A percentile compares a stretch with the other conserved stretches of the same genome.
phyloP scores from a whole-genome alignment of 192 early-diverging fungal species.

The Backusella parvicylindrica region DNA sequence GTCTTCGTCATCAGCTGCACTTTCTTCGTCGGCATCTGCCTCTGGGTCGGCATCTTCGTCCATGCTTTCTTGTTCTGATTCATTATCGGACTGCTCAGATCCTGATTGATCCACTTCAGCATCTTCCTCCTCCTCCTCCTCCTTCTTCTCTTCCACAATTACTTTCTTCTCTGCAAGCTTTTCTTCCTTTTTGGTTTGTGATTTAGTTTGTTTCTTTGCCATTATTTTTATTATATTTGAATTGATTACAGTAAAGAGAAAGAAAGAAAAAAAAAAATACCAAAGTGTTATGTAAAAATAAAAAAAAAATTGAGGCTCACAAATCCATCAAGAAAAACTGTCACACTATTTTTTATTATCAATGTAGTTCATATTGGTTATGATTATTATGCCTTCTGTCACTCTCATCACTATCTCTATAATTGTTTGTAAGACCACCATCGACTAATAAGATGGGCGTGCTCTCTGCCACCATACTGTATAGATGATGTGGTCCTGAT shows the following conservation, averaged over 20 bases:
- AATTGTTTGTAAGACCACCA: conserved; percentile 12
- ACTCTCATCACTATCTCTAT: conserved; percentile 18
- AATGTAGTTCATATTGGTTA: neutral
- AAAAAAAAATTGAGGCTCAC: conserved; percentile 13
- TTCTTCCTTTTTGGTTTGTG: neutral
- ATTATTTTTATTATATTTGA: neutral
- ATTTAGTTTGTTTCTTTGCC: neutral
- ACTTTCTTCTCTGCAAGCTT: neutral
- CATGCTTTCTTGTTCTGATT: conserved; percentile 23
- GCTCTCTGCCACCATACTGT: conserved; percentile 32
- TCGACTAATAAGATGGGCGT: conserved; percentile 34
- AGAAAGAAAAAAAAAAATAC: conserved; percentile 16
- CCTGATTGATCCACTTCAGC: conserved; percentile 29
- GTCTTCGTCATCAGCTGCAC: neutral
- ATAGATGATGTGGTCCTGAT: conserved; percentile 11
- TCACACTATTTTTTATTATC: neutral
- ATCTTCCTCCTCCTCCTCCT: conserved; percentile 27
- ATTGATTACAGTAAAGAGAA: neutral
- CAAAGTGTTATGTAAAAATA: no score
- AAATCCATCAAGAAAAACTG: neutral
- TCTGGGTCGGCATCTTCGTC: conserved; percentile 28
- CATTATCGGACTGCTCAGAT: conserved; percentile 42
- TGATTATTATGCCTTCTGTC: neutral
- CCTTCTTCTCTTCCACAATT: neutral
- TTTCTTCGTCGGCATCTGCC: conserved; percentile 36